Base-by-base conservation (phyloP, 2,329 filamentous ascomycete genomes). In the Sodiomyces alkalinus region DNA sequence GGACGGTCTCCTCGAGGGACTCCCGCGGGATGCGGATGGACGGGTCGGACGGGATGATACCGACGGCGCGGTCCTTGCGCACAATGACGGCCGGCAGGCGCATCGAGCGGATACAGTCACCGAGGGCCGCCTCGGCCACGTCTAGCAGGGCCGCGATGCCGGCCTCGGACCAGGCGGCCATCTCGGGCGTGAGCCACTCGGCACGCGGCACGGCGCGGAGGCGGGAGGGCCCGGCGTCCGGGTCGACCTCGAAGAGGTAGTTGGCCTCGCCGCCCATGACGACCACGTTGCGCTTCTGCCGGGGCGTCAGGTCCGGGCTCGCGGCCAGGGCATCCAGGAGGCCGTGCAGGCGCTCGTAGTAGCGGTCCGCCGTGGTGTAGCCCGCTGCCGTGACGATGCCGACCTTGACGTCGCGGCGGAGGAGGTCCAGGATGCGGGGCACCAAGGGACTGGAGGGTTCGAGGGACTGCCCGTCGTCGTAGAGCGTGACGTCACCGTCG, bases 341-440 rank as follows among this genome's bases (percentile, higher is more conserved):
- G 1, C 90, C 90, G 48, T 85, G 74, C 2, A 98, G 69, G 11
- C 90, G 78, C 13, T 70, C 74, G 48, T 92, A 86, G 60, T 98
- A 98, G 39, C 74, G 74, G 30, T 77, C 70, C 5, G 82, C 80
- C 20, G 87, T 80, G 1, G 82, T 87, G 56, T 98, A 98, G 12
- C 90, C 90, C 2, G 90, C 90, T 1, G 90, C 90, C 1, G 90
- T 98, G 28, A 98, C 90, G 45, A 98, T 96, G 28, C 86, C 90
- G 40, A 98, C 77, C 40, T 79, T 80, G 38, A 87, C 80, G 34
- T 79, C 76, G 39, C 75, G 74, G 26, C 64, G 64, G 41, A 98
- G 68, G 11, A 98, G 72, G 35, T 75, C 74, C 60, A 35, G 26
- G 20, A 76, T 61, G 17, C 65, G 58, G 2, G 66, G 58, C 29